Evolutionary conservation across 1,284 basidiomycete species (phyloP).

Genomic region (Tilletia horrida): DNA sequence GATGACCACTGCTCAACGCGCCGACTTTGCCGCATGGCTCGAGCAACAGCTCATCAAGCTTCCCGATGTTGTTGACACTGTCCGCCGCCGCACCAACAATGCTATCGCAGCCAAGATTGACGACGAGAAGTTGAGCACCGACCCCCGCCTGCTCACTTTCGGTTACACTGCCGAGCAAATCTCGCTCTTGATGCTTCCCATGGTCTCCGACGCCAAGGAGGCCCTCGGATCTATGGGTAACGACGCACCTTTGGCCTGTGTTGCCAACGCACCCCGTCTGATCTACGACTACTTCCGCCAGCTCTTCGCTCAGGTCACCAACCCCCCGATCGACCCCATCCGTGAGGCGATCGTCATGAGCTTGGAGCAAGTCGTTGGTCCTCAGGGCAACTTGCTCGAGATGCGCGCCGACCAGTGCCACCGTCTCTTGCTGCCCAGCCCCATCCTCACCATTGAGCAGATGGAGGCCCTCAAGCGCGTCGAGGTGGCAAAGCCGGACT

Average conservation of each 20-base stretch:
- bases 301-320: conserved; percentile 54
- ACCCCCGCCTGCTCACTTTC: conserved; percentile 50
- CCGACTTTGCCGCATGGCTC: conserved; percentile 53
- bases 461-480: conserved; percentile 49
- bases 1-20: conserved; percentile 47
- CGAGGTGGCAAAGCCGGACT: conserved; percentile 40
- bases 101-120: conserved; percentile 44
- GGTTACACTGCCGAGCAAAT: conserved; percentile 53
- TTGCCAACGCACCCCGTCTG: conserved; percentile 45
- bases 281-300: conserved; percentile 54
- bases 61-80: conserved; percentile 42
- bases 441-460: conserved; percentile 47
- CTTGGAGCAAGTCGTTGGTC: conserved; percentile 51
- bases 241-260: conserved; percentile 50
- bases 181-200: conserved; percentile 51
- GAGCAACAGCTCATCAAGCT: conserved; percentile 49
- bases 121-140: conserved; percentile 40
- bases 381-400: conserved; percentile 52
- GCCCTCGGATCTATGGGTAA: conserved; percentile 54
- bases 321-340: conserved; percentile 53
- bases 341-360: conserved; percentile 53
- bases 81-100: conserved; percentile 32
- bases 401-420: conserved; percentile 50
- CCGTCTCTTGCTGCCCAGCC: conserved; percentile 42
- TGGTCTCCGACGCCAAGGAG: conserved; percentile 49